Evolutionary conservation across 1,139 yeast genomes (phyloP), one percentile per base, ranked within the genome.

Genomic region (Sugiyamaella pinicola): DNA sequence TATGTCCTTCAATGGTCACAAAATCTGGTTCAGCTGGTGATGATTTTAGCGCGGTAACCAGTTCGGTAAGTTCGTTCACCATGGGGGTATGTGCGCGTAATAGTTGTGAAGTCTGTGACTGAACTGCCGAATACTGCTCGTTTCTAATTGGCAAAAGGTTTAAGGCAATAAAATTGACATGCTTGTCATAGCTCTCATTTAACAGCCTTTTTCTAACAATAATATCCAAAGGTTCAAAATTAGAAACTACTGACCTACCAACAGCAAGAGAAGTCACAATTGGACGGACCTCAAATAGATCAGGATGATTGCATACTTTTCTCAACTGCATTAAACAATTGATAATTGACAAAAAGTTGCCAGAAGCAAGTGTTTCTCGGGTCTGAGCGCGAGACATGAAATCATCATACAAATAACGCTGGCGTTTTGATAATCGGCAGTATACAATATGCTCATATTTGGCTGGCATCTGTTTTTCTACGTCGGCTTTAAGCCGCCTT

Each of bases 381-480:
- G 99, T 95, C 64, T 91, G 95, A 6, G 99, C 96, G 58, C 99
- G 78, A 1, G 96, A 87, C 96, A 95, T 89, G 65, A 95, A 95
- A 69, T 95, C 99, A 69, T 95, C 99, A 64, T 95, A 95, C 51
- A 95, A 73, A 63, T 81, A 88, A 53, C 99, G 74, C 66, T 95
- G 99, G 59, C 99, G 81, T 64, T 93, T 90, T 0, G 98, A 91
- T 50, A 95, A 73, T 34, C 96, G 81, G 73, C 99, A 95, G 65
- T 87, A 89, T 6, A 95, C 84, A 56, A 95, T 83, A 69, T 95
- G 99, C 68, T 95, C 99, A 68, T 89, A 87, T 67, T 95, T 95
- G 0, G 88, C 97, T 0, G 99, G 99, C 99, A 95, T 93, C 70
- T 95, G 99, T 68, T 93, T 89, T 64, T 95, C 99, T 12, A 95